These are phyloP conservation scores for Cucurbita maxima DNA, from an alignment of 306 rosid species.

Conservation along the genomic window DNA sequence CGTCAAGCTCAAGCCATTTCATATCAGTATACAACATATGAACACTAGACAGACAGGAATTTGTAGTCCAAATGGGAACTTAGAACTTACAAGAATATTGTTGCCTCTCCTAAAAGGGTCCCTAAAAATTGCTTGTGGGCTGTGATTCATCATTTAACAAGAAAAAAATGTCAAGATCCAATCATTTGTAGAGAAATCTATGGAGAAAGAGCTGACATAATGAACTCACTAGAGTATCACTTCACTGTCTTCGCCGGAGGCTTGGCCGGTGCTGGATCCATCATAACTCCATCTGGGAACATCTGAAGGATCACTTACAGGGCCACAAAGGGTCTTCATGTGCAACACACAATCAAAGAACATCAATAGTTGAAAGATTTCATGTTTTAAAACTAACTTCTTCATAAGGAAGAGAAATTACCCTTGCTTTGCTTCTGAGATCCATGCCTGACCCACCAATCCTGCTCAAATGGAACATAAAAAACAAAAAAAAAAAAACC, in stretches of 20 bases:
- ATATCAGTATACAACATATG: not conserved
- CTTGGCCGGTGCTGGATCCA: conserved; percentile 94
- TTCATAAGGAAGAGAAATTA: conserved; percentile 12
- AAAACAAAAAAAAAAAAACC: not conserved
- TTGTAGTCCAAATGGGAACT: not conserved
- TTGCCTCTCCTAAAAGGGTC: conserved; percentile 84
- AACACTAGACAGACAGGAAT: not conserved
- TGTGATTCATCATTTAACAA: conserved; percentile 10
- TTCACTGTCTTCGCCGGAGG: conserved; percentile 82
- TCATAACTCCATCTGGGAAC: conserved; percentile 88
- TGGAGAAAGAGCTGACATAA: not conserved
- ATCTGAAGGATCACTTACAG: conserved; percentile 54
- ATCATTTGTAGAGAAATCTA: not conserved
- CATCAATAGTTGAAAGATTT: not conserved
- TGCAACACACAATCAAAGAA: not conserved
- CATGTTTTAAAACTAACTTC: not conserved
- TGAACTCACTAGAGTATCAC: conserved; percentile 55
- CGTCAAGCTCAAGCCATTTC: too few relatives aligned
- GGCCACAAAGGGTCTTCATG: conserved; percentile 58
- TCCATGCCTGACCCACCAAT: conserved; percentile 94
- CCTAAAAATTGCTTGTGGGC: conserved; percentile 84
- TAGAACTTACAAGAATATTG: conserved; percentile 43
- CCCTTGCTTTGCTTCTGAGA: conserved; percentile 93
- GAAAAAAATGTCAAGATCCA: not conserved
- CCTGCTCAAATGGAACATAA: conserved; percentile 28